Evolutionary conservation across 257 asterid genomes (phyloP), one percentile per base, ranked within the genome.

Genomic region (Linaria vulgaris): DNA sequence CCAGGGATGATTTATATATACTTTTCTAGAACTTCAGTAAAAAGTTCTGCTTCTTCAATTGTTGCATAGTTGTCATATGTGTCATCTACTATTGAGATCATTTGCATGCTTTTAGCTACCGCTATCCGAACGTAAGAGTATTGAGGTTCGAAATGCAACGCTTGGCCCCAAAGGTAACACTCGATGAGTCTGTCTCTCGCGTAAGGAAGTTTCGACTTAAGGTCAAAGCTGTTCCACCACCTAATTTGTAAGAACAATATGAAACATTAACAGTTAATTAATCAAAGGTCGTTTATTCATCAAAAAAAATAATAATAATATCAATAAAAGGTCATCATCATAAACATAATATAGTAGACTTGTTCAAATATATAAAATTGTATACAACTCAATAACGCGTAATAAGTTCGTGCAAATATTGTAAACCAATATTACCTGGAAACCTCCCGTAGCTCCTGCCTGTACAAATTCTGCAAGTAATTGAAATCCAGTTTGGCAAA

Each of bases 391-490:
- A 30, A 30, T 30, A 30, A 6, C 6, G 37, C 3, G 3, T 30
- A 30, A 30, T 30, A 2, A 30, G 6, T 30, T 30, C 3, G 6
- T 30, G 6, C 3, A 2, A 6, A 30, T 30, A 3, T 2, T 30
- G 3, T 30, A 30, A 30, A 2, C 6, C 37, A 30, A 30, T 30
- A 6, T 8, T 60, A 60, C 66, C 53, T 60, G 0, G 39, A 6
- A 3, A 61, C 22, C 0, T 61, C 55, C 11, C 10, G 9, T 1
- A 61, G 55, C 27, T 61, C 66, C 16, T 61, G 44, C 43, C n/a
- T 44, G 44, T 61, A 39, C 66, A 61, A 16, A 23, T 43, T 61
- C n/a, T 61, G 66, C 44, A 61, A 12, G 15, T 13, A 45, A 14
- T 45, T 61, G 44, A 23, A 61, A 27, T 61, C 41, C 13, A 61